Evolutionary conservation across 202 grass and related monocot species (phyloP).

Genomic region (Schoenoplectus tabernaemontani): DNA sequence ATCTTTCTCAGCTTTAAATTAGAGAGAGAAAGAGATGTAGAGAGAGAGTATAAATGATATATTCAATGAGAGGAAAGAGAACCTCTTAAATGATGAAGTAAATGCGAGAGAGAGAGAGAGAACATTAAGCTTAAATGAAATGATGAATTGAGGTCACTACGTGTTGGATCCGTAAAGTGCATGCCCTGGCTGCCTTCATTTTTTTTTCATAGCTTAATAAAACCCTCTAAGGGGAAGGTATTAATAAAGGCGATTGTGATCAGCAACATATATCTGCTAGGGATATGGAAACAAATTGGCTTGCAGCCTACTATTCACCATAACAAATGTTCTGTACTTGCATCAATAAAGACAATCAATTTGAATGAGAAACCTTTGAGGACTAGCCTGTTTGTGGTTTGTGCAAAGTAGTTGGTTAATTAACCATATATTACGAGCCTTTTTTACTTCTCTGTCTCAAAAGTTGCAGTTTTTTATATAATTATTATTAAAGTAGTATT

Average conservation of each 20-base stretch:
- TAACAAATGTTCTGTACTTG: conserved; percentile 4
- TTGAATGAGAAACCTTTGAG: neutral
- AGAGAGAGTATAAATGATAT: neutral
- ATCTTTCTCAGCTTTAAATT: neutral
- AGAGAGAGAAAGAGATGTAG: neutral
- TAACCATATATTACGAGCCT: too few species aligned
- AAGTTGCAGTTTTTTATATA: too few species aligned
- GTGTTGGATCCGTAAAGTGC: neutral
- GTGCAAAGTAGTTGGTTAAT: neutral
- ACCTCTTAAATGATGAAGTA: neutral
- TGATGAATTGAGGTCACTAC: neutral
- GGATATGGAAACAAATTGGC: neutral
- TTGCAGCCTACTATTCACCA: neutral
- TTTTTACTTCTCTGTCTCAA: too few species aligned
- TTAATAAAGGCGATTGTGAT: neutral
- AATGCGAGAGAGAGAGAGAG: neutral
- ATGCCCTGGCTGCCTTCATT: neutral
- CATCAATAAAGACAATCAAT: neutral
- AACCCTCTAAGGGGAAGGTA: too few species aligned
- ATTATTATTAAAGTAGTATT: too few species aligned
- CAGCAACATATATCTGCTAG: neutral
- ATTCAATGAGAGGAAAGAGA: neutral
- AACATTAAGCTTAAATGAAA: neutral
- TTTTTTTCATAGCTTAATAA: neutral
- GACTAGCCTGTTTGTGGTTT: neutral